Conservation (phyloP, 139 green algal species). For the Chlamydomonas asymmetrica region DNA sequence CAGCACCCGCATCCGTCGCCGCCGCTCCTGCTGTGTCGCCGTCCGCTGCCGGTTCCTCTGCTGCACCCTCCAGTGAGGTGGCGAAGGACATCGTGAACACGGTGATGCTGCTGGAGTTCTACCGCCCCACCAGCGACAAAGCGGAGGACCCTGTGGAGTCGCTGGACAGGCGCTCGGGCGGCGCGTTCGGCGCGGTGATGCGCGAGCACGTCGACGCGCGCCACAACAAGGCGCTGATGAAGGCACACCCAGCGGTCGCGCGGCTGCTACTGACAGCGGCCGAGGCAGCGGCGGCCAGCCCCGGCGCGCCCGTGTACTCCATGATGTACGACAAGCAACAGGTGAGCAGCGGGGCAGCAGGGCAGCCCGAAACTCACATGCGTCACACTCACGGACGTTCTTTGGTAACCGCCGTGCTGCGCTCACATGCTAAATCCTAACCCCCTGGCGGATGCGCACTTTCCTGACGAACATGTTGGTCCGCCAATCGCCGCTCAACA, state of each 20-base stretch:
- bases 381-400: too few relatives aligned
- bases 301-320: slow-evolving; percentile 2
- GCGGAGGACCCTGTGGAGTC: background rate
- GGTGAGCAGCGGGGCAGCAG: too few relatives aligned
- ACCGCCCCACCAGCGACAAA: background rate
- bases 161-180: slow-evolving; percentile 2
- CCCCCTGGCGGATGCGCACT: too few relatives aligned
- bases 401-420: too few relatives aligned
- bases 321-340: slow-evolving; percentile 21
- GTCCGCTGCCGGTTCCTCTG: too few relatives aligned
- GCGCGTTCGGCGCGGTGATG: background rate
- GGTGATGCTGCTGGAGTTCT: slow-evolving; percentile 5
- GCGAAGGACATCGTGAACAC: background rate
- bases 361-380: too few relatives aligned
- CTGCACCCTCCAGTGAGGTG: too few relatives aligned
- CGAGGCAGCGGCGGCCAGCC: background rate
- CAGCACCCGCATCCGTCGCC: background rate
- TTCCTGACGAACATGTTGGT: too few relatives aligned
- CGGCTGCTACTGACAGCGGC: slow-evolving; percentile 4
- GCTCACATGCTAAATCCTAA: too few relatives aligned
- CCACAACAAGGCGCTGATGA: background rate
- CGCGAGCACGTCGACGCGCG: background rate
- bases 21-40: background rate
- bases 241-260: background rate
- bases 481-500: too few relatives aligned